Conservation (phyloP, 768 basidiomycete genomes). For the Podaxis sp. region DNA sequence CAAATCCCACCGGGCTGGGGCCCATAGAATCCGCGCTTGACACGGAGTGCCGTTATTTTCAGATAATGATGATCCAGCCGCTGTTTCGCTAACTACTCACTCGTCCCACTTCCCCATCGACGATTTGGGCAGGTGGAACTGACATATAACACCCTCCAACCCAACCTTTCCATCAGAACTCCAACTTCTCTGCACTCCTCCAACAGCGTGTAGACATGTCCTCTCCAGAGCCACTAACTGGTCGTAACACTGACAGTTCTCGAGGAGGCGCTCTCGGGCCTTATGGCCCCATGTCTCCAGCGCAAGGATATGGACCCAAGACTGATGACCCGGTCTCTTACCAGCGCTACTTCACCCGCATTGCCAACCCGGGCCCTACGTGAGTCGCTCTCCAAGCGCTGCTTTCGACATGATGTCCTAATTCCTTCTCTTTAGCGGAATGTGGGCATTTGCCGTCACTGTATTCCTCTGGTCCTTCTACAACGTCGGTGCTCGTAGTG, state of each 20-base stretch:
- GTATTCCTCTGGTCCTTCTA: constrained; percentile 59
- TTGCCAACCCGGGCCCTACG: constrained; percentile 19
- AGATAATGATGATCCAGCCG: background rate
- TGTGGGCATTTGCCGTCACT: constrained; percentile 59
- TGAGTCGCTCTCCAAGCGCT: background rate
- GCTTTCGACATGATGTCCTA: background rate
- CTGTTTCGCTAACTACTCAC: background rate
- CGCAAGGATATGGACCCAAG: constrained; percentile 15
- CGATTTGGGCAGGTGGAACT: background rate
- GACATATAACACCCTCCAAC: background rate
- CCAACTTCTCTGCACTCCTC: background rate
- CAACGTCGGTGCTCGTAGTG: constrained; percentile 41
- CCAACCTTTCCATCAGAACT: background rate
- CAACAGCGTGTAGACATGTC: constrained; percentile 1
- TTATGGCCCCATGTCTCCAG: constrained; percentile 16
- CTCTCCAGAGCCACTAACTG: background rate
- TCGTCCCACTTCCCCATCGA: background rate
- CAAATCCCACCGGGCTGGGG: background rate
- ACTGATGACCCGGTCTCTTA: constrained; percentile 18
- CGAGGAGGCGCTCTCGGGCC: constrained; percentile 12
- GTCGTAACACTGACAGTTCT: background rate
- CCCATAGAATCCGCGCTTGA: background rate
- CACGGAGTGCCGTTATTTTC: background rate
- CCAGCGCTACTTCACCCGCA: constrained; percentile 17
- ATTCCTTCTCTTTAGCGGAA: constrained; percentile 36